Base-by-base conservation (phyloP, 108 stramenopile genomes). In the Fragilaria radians region DNA sequence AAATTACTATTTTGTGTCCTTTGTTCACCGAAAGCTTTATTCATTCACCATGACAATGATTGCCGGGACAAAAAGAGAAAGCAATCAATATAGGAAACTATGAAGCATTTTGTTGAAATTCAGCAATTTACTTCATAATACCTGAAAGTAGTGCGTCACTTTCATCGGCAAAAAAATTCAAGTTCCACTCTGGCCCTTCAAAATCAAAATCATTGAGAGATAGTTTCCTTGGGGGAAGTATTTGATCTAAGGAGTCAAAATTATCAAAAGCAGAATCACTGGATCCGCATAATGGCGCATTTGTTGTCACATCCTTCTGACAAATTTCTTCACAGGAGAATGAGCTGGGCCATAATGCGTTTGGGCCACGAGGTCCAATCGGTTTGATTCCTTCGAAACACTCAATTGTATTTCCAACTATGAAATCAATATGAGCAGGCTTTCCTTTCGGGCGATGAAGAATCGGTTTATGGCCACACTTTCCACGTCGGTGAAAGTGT, bases 401-500 rank as follows among this genome's bases (percentile, higher is more conserved):
- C 58, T 85, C 83, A 18, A 85, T 67, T 58, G 66, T 77, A 28
- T 78, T 67, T n/a, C 72, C 73, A 5, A 85, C 77, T 3, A 85
- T 72, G 57, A 85, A 85, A 55, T 85, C 83, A 56, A 85, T 76
- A 66, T 85, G 83, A 3, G 75, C 66, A 33, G 28, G 58, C 2
- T 75, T 79, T 61, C 70, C 68, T 32, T 65, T 58, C 22, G 79
- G 79, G 34, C 78, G 61, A 65, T 85, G 83, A 30, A 85, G 53
- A 47, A 85, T 77, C 0, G 83, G 77, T 33, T 67, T 74, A 50
- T 85, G 83, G 4, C 83, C 83, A 45, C 83, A 85, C 32, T 80
- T 69, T 17, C 79, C 79, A 7, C 77, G 47, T 7, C 68, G 63
- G 61, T 85, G 83, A 2, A 81, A 25, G 59, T 85, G 83, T 0